Conservation (phyloP, 345 rosid species). For the Citrus medica region DNA sequence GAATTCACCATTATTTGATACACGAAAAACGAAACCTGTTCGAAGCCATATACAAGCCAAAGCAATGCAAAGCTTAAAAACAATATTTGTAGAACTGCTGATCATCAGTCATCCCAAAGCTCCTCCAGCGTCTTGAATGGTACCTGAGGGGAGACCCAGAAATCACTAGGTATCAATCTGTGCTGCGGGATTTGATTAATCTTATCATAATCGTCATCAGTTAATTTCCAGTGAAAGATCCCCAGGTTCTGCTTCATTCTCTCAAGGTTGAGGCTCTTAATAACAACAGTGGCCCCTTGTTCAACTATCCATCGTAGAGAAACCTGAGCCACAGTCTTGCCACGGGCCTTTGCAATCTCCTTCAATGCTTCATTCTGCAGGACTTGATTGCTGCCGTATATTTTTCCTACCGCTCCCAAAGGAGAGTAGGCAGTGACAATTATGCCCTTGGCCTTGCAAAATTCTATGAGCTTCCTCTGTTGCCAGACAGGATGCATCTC, state of each 20-base stretch:
- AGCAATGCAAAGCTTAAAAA: too few relatives aligned
- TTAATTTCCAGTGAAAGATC: constrained; percentile 12
- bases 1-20: too few relatives aligned
- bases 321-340: too few relatives aligned
- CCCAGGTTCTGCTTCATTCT: constrained; percentile 18
- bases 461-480: constrained; percentile 15
- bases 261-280: neutral
- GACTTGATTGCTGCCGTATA: constrained; percentile 19
- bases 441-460: neutral
- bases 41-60: too few relatives aligned
- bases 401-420: neutral
- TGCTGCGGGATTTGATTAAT: neutral
- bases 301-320: constrained; percentile 5
- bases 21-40: too few relatives aligned
- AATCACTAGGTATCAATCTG: neutral
- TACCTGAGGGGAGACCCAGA: neutral
- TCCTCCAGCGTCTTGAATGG: constrained; percentile 15
- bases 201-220: neutral
- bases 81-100: too few relatives aligned
- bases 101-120: neutral
- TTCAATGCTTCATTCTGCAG: constrained; percentile 13
- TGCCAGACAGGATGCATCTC: constrained; percentile 20
- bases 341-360: constrained; percentile 6
- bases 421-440: constrained; percentile 18
- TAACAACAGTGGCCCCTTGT: constrained; percentile 10